Conservation (phyloP, 2,329 filamentous ascomycete genomes). For the Colletotrichum spinosum region DNA sequence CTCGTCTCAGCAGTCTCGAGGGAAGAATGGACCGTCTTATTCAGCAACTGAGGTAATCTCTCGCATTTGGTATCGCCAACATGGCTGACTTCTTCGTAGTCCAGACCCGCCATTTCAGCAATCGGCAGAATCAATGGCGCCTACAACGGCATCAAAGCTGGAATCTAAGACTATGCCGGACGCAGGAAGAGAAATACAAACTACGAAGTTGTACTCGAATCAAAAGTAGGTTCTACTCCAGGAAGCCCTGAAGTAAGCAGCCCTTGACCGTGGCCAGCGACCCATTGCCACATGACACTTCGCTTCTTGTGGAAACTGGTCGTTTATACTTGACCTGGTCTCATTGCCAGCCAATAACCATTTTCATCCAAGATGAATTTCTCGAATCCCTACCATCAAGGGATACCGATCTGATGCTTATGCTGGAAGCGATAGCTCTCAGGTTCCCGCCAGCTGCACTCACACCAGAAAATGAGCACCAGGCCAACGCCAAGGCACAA, state of each 20-base stretch:
- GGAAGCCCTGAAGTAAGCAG: too few relatives aligned
- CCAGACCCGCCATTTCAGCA: not conserved
- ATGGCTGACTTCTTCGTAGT: not conserved
- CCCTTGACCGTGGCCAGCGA: not conserved
- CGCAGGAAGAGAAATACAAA: too few relatives aligned
- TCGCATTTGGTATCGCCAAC: not conserved
- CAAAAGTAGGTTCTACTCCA: too few relatives aligned
- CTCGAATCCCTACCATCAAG: slow-evolving; percentile 51
- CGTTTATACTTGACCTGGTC: slow-evolving; percentile 57
- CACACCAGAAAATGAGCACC: not conserved
- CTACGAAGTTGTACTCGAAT: too few relatives aligned
- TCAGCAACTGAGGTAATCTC: slow-evolving; percentile 7
- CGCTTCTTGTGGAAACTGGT: slow-evolving; percentile 1
- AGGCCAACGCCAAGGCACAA: not conserved
- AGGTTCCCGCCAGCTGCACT: slow-evolving; percentile 49
- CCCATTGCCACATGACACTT: not conserved
- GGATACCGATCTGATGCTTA: slow-evolving; percentile 48
- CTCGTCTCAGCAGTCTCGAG: slow-evolving; percentile 16
- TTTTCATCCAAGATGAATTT: slow-evolving; percentile 57
- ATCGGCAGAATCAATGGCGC: not conserved
- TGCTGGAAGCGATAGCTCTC: slow-evolving; percentile 53
- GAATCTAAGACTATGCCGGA: too few relatives aligned
- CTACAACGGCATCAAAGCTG: too few relatives aligned
- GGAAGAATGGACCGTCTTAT: slow-evolving; percentile 27
- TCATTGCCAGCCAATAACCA: slow-evolving; percentile 60